A percentile compares a stretch with the other conserved stretches of the same genome.
phyloP scores from a whole-genome alignment of 495 filamentous ascomycete species.

The Hypoxylon trugodes region DNA sequence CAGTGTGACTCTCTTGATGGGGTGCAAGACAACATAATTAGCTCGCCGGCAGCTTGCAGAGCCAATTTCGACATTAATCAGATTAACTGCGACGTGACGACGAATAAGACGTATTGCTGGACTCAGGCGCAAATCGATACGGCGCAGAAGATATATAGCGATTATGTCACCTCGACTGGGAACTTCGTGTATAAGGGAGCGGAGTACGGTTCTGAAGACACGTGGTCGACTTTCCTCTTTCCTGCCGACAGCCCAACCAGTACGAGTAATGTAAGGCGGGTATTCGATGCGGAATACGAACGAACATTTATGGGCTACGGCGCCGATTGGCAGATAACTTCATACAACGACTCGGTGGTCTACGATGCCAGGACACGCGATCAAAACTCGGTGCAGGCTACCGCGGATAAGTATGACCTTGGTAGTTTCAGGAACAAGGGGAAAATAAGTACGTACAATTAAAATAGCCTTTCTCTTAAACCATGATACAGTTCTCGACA shows the following conservation, averaged over 20 bases:
- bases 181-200: conserved; percentile 62
- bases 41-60: conserved; percentile 63
- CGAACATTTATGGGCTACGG: conserved; percentile 52
- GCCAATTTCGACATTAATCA: conserved; percentile 49
- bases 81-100: conserved; percentile 56
- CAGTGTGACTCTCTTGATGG: conserved; percentile 72
- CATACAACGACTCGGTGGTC: conserved; percentile 45
- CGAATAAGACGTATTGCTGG: conserved; percentile 56
- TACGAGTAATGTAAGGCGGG: conserved; percentile 33
- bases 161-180: conserved; percentile 58
- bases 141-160: conserved; percentile 60
- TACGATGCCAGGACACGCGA: conserved; percentile 43
- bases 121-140: conserved; percentile 61
- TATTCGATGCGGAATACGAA: conserved; percentile 50
- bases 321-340: conserved; percentile 45
- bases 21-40: conserved; percentile 66
- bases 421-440: conserved; percentile 52
- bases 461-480: background rate
- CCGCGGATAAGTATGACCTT: conserved; percentile 57
- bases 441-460: conserved; percentile 34
- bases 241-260: conserved; percentile 40
- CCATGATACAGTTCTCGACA: background rate
- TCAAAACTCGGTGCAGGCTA: conserved; percentile 50
- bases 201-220: conserved; percentile 51
- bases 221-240: conserved; percentile 45